phyloP scores from a whole-genome alignment of 192 early-diverging fungal genomes.

The Mortierella antarctica region DNA sequence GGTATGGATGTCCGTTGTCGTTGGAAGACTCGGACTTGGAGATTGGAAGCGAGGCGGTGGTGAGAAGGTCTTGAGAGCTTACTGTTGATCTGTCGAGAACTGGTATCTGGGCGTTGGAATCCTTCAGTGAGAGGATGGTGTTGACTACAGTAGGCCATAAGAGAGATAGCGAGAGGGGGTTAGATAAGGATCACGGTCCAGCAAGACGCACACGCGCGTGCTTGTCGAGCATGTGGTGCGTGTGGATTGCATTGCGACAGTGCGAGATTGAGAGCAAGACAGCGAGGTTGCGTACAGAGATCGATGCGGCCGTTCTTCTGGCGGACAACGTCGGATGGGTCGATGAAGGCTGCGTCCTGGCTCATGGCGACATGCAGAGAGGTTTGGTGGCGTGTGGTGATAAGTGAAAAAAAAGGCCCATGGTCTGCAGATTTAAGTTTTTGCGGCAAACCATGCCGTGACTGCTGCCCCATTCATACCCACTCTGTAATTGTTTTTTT shows the following conservation, averaged over 20 bases:
- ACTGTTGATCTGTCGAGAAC: conserved; percentile 1
- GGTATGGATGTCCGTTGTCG: background rate
- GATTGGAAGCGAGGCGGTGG: background rate
- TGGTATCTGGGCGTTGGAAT: conserved; percentile 21
- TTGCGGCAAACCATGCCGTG: too few species aligned
- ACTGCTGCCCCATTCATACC: too few species aligned
- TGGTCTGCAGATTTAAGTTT: too few species aligned
- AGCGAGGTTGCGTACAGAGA: conserved; percentile 11
- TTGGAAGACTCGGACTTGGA: background rate
- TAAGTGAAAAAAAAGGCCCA: too few species aligned
- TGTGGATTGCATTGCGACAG: too few species aligned
- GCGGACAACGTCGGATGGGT: conserved; percentile 10
- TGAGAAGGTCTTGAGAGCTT: background rate
- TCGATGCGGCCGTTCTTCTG: conserved; percentile 26
- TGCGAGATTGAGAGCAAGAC: background rate
- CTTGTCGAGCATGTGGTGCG: too few species aligned
- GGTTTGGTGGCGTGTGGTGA: background rate
- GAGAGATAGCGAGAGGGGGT: too few species aligned
- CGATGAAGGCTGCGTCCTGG: conserved; percentile 3
- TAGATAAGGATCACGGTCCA: background rate
- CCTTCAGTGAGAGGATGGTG: conserved; percentile 27
- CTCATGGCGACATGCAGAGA: background rate
- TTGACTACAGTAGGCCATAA: conserved; percentile 12
- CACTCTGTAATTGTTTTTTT: too few species aligned
- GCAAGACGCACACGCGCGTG: background rate